Evolutionary conservation across 2,329 filamentous ascomycete species (phyloP).

Genomic region (Ophiocordyceps camponoti-floridani): DNA sequence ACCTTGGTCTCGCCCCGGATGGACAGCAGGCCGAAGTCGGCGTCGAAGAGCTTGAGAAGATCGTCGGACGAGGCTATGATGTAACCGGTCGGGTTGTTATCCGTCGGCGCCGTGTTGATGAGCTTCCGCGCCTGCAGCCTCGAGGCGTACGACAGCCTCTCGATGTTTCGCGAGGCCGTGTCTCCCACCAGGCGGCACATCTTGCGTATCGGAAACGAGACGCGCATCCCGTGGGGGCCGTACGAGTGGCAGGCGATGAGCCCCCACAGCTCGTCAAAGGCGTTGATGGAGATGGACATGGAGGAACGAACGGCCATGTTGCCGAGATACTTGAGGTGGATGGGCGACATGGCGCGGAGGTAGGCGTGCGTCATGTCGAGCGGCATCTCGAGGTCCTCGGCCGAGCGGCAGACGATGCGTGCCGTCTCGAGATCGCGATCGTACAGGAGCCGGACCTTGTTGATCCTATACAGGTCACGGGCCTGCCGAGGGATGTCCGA

Average conservation of each 20-base stretch:
- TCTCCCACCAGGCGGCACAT: slow-evolving; percentile 83
- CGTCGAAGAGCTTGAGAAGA: slow-evolving; percentile 65
- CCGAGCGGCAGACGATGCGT: slow-evolving; percentile 60
- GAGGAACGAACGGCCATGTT: slow-evolving; percentile 89
- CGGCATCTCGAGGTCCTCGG: slow-evolving; percentile 55
- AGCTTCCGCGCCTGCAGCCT: slow-evolving; percentile 72
- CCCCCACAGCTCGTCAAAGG: slow-evolving; percentile 73
- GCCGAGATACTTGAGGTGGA: slow-evolving; percentile 69
- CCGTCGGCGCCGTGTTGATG: slow-evolving; percentile 68
- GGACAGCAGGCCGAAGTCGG: slow-evolving; percentile 70
- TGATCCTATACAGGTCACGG: slow-evolving; percentile 75
- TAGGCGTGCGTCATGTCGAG: slow-evolving; percentile 75
- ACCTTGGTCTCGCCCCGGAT: slow-evolving; percentile 84
- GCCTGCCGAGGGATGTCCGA: slow-evolving; percentile 76
- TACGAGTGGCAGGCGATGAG: slow-evolving; percentile 77
- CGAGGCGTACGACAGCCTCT: slow-evolving; percentile 71
- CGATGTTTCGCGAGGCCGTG: slow-evolving; percentile 71
- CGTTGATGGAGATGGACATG: slow-evolving; percentile 87
- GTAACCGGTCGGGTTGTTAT: slow-evolving; percentile 71
- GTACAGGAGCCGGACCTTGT: slow-evolving; percentile 76
- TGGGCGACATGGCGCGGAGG: slow-evolving; percentile 76
- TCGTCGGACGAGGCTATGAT: slow-evolving; percentile 84
- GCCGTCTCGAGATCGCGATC: slow-evolving; percentile 68
- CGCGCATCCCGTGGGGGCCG: slow-evolving; percentile 62
- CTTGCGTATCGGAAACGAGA: slow-evolving; percentile 79